Base-by-base conservation (phyloP, 306 rosid genomes). In the Quercus ilex region DNA sequence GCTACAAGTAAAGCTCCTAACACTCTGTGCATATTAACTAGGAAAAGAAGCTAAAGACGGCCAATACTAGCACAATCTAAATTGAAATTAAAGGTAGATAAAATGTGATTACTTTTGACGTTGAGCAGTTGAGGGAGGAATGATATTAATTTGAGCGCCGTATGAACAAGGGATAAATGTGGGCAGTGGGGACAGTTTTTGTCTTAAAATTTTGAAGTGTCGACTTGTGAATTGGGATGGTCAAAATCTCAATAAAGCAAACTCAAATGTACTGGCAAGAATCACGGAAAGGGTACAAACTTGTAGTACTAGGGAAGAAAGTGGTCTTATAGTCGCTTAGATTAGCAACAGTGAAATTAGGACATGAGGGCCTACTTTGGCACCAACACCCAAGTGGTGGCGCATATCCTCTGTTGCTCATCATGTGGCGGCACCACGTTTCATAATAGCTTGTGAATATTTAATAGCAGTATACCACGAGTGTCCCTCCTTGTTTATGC, bases 231-330 rank as follows among this genome's bases (percentile, higher is more conserved):
- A 28, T 4, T 2, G 69, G 1, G 11, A 14, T 11, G 18, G 74
- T 62, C 81, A 56, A 72, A 78, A 65, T 78, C 76, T 59, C 31
- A 26, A 28, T 1, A 43, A 26, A 8, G 74, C 46, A 0, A 21
- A 43, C 4, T 0, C 4, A 41, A 1, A 6, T 79, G 88, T 81
- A 85, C 87, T 65, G 43, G 68, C 85, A 82, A 63, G 59, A 83
- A 78, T 87, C 87, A 85, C 88, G 86, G 90, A 86, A 21, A 79
- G 49, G 76, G 87, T 91, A 87, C 89, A 74, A 35, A 69, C 31
- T 79, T 58, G 69, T 9, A 72, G 83, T 83, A 64, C 85, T 1
- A 0, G 64, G 65, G 57, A 56, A 78, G 71, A 60, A 63, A 21
- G 59, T 63, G 62, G 56, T 20, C 41, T 9, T 35, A 35, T 35